phyloP scores from a whole-genome alignment of 2,329 filamentous ascomycete species.

The Incumbomyces lentus region DNA sequence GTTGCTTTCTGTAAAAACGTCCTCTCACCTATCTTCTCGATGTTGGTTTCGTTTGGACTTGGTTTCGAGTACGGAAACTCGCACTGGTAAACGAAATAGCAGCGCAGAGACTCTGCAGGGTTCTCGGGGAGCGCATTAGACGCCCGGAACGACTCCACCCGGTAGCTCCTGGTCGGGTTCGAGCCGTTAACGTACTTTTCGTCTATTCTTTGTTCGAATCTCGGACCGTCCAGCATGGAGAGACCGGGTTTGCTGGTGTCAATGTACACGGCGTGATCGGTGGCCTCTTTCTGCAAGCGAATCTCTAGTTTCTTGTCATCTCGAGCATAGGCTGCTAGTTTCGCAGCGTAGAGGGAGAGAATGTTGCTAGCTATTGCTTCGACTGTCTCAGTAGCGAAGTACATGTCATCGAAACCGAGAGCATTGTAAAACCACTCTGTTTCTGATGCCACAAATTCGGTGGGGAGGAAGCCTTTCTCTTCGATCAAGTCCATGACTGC shows the following conservation, averaged over 20 bases:
- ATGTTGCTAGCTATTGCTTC: conserved; percentile 88
- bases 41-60: conserved; percentile 64
- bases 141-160: conserved; percentile 95
- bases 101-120: conserved; percentile 75
- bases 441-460: conserved; percentile 71
- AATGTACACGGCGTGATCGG: conserved; percentile 95
- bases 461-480: conserved; percentile 75
- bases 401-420: conserved; percentile 95
- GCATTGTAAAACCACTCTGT: conserved; percentile 96
- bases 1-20: conserved; percentile 95
- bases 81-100: conserved; percentile 98
- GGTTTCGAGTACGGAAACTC: conserved; percentile 72
- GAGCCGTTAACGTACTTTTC: conserved; percentile 86
- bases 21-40: conserved; percentile 85
- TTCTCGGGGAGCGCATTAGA: conserved; percentile 65
- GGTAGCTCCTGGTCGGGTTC: conserved; percentile 61
- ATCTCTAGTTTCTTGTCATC: conserved; percentile 94
- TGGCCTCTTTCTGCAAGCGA: conserved; percentile 85
- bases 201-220: conserved; percentile 88
- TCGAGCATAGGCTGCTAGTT: conserved; percentile 84
- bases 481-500: conserved; percentile 71
- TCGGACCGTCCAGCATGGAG: conserved; percentile 65
- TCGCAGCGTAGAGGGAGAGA: conserved; percentile 91
- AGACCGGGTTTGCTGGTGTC: conserved; percentile 89
- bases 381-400: conserved; percentile 83